Conservation (phyloP, 163 green algal species). For the Chlamydomonas reinhardtii region DNA sequence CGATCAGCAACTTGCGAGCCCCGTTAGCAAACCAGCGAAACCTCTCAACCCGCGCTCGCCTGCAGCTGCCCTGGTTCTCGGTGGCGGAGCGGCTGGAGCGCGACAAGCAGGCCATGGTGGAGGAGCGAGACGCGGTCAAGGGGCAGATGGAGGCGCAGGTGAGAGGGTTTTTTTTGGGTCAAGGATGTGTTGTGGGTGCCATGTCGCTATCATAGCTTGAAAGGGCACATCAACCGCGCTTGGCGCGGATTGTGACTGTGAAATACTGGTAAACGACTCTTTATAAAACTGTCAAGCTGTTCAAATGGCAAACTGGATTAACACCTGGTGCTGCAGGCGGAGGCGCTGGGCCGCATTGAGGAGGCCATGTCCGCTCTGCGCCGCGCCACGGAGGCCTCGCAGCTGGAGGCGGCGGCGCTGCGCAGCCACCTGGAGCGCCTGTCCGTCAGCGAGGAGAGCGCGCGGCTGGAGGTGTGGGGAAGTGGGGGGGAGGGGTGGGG, state of each 20-base stretch:
- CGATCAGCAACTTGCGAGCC: too few relatives aligned
- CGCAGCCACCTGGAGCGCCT: conserved; percentile 41
- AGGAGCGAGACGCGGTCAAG: conserved; percentile 61
- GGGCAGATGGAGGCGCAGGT: conserved; percentile 56
- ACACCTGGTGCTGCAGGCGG: background rate
- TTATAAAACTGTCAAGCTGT: too few relatives aligned
- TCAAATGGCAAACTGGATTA: too few relatives aligned
- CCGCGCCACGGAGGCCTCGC: conserved; percentile 40
- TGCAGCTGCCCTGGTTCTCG: conserved; percentile 65
- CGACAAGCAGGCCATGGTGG: conserved; percentile 64
- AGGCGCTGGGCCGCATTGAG: conserved; percentile 56
- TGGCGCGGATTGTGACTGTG: too few relatives aligned
- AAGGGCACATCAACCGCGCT: too few relatives aligned
- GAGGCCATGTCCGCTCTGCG: conserved; percentile 51
- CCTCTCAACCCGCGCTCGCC: too few relatives aligned
- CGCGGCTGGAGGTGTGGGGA: conserved; percentile 43
- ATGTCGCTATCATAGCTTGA: too few relatives aligned
- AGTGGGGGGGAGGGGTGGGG: background rate
- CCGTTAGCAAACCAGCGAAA: too few relatives aligned
- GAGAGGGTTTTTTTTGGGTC: too few relatives aligned
- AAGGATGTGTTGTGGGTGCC: too few relatives aligned
- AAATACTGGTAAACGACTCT: too few relatives aligned
- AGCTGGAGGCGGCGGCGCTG: conserved; percentile 52
- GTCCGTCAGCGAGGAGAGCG: conserved; percentile 39
- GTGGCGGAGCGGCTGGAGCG: conserved; percentile 61